These are phyloP conservation scores for Physaria fendleri DNA, from an alignment of 345 rosid species.

Conservation along the genomic window DNA sequence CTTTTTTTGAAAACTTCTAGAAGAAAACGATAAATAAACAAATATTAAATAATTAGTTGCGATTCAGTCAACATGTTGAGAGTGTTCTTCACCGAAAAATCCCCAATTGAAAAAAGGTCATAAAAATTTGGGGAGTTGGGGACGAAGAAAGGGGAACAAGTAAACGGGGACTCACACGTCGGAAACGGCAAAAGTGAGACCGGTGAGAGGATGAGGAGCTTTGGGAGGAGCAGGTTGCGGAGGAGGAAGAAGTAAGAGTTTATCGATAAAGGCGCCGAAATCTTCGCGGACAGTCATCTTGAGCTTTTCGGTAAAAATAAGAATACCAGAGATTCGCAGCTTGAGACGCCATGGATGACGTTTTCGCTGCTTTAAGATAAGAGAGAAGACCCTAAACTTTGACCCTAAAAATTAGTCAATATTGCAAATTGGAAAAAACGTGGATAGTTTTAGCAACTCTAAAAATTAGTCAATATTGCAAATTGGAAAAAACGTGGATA, in stretches of 20 bases:
- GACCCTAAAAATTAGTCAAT: too few species aligned
- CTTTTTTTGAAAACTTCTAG: neutral
- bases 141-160: constrained; percentile 5
- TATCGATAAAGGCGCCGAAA: constrained; percentile 84
- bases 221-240: constrained; percentile 98
- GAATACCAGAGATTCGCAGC: constrained; percentile 75
- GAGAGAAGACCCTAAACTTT: constrained; percentile 30
- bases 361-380: constrained; percentile 22
- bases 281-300: constrained; percentile 64
- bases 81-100: neutral
- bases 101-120: neutral
- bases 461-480: too few species aligned
- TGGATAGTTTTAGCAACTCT: too few species aligned
- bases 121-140: neutral
- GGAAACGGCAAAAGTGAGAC: constrained; percentile 75
- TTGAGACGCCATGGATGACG: constrained; percentile 51
- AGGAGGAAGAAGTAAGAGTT: constrained; percentile 80
- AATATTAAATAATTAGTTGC: neutral
- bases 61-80: neutral
- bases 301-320: constrained; percentile 50
- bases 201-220: constrained; percentile 93
- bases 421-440: too few species aligned
- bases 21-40: neutral
- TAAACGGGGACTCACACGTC: constrained; percentile 47
- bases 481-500: too few species aligned